Percentiles rank a stretch among this genome's conserved stretches.
These are phyloP conservation scores for Xylariaceae sp. DNA, from an alignment of 2,329 filamentous ascomycete genomes.

Conservation along the genomic window DNA sequence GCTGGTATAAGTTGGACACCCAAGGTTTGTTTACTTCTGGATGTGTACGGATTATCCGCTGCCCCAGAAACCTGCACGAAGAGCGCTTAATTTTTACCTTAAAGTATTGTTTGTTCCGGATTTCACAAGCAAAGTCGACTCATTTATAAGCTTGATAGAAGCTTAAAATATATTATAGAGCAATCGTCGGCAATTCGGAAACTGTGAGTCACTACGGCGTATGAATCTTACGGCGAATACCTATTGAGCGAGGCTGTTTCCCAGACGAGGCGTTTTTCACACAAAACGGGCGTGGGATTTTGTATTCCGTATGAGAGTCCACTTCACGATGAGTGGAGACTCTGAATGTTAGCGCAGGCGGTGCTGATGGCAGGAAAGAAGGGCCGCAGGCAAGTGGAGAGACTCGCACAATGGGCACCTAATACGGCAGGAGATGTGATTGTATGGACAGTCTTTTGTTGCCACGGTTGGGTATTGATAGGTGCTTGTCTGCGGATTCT, in stretches of 20 bases:
- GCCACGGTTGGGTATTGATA: not conserved
- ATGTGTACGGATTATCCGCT: too few relatives aligned
- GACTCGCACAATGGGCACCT: too few relatives aligned
- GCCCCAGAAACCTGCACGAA: not conserved
- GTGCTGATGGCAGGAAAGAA: too few relatives aligned
- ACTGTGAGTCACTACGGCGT: not conserved
- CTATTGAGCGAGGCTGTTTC: not conserved
- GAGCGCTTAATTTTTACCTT: not conserved
- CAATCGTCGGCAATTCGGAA: not conserved
- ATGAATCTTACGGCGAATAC: too few relatives aligned
- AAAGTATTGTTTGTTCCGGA: too few relatives aligned
- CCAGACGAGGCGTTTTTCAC: not conserved
- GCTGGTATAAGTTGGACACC: not conserved
- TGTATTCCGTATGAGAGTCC: not conserved
- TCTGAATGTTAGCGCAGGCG: not conserved
- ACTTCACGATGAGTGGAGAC: not conserved
- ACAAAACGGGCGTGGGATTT: not conserved
- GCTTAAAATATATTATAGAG: too few relatives aligned
- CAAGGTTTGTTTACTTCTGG: too few relatives aligned
- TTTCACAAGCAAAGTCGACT: too few relatives aligned
- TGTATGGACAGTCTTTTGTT: not conserved
- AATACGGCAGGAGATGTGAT: not conserved
- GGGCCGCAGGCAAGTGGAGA: too few relatives aligned
- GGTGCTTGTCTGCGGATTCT: not conserved
- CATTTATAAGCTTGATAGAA: too few relatives aligned